phyloP scores from a whole-genome alignment of 179 eudicot genomes.

The Gypsophila paniculata region DNA sequence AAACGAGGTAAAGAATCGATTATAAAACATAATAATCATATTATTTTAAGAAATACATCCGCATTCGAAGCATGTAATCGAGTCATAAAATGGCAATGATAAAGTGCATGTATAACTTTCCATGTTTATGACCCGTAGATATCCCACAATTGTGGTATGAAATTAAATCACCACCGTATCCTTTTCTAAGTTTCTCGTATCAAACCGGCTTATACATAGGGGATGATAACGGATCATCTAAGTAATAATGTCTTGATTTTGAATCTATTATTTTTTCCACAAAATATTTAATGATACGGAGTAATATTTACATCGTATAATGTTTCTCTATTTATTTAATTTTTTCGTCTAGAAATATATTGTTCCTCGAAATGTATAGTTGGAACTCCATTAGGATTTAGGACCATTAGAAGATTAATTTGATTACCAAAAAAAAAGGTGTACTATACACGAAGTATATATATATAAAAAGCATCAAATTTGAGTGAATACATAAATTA shows the following conservation, averaged over 20 bases:
- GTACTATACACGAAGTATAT: too few species aligned
- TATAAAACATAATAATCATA: too few species aligned
- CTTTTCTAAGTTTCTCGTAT: not conserved
- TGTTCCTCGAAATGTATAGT: too few species aligned
- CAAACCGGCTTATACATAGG: not conserved
- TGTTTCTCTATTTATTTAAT: not conserved
- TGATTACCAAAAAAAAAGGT: too few species aligned
- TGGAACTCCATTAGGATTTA: too few species aligned
- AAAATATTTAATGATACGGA: not conserved
- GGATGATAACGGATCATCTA: not conserved
- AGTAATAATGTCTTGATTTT: not conserved
- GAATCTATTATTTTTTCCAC: not conserved
- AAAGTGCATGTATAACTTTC: not conserved
- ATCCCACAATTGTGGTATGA: not conserved
- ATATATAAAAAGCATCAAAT: too few species aligned
- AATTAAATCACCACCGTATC: not conserved
- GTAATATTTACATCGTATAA: not conserved
- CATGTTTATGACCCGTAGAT: slow-evolving; percentile 1
- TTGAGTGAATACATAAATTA: too few species aligned
- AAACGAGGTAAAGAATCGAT: too few species aligned
- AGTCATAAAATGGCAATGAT: not conserved
- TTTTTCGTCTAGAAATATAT: too few species aligned
- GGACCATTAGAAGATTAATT: too few species aligned
- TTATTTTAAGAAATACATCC: not conserved
- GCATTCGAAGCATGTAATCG: not conserved